Evolutionary conservation across 2,329 filamentous ascomycete species (phyloP), one percentile per base, ranked within the genome.

Genomic region (Aphanoascus verrucosus): DNA sequence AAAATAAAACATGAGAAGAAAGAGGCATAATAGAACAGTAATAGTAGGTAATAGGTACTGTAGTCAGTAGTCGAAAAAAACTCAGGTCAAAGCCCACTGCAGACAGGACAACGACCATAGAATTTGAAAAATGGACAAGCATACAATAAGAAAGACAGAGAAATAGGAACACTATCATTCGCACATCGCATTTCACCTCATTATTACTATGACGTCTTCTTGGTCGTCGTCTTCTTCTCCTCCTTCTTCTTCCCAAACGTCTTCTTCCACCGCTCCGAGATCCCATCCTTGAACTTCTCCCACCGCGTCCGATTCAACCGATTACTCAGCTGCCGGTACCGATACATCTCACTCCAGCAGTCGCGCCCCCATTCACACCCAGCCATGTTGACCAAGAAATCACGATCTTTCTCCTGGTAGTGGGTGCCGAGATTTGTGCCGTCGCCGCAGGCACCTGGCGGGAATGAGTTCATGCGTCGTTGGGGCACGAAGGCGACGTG

Each of bases 311-410:
- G 81, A 74, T 96, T 96, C 57, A 96, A 78, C 70, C 83, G 84
- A 68, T 94, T 91, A 74, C 88, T 94, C 64, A 94, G 78, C 68
- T 95, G 84, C 50, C 90, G 86, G 73, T 89, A 98, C 67, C 86
- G 85, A 73, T 95, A 95, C 83, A 98, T 96, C 72, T 98, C 93
- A 37, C 84, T 85, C 91, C 91, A 97, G 69, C 93, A 98, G 72
- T 98, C 91, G 48, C 93, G 82, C 3, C 91, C 91, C 85, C 88
- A 97, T 69, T 95, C 86, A 67, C 93, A 98, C 3, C 93, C 93
- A 5, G 93, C 93, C 91, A 98, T 97, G 69, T 96, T 98, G 63
- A 98, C 91, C 45, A 97, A 62, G 64, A 98, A 96, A 68, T 98
- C 93, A 28, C 88, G 81, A 56, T 94, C 89, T 41, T 81, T 77